Percentiles rank a stretch among this genome's conserved stretches.
Evolutionary conservation across 1,284 basidiomycete species (phyloP).

Genomic region (Cryptococcus sp.): DNA sequence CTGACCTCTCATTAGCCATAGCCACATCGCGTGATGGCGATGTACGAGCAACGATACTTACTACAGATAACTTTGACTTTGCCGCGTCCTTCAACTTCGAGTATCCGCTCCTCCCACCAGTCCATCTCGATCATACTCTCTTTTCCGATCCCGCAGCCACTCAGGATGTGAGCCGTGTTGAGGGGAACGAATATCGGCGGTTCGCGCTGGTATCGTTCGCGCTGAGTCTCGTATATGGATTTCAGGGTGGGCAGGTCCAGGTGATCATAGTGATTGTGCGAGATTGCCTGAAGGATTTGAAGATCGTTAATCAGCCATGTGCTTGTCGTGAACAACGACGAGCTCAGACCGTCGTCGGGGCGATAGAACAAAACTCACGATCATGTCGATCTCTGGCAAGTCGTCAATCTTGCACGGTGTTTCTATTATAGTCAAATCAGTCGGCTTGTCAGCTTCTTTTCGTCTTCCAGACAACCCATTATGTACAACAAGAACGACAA

Average conservation of each 20-base stretch:
- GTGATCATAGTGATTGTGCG: conserved; percentile 72
- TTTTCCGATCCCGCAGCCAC: conserved; percentile 49
- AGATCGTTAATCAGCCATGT: background rate
- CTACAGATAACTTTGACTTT: conserved; percentile 38
- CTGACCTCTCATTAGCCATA: conserved; percentile 18
- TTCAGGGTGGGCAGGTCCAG: conserved; percentile 63
- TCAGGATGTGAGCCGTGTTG: conserved; percentile 60
- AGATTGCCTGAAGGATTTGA: conserved; percentile 32
- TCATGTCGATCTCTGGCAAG: conserved; percentile 65
- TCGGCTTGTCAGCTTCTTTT: too few relatives aligned
- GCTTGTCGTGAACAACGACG: background rate
- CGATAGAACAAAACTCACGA: conserved; percentile 58
- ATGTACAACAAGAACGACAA: too few relatives aligned
- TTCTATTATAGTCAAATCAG: too few relatives aligned
- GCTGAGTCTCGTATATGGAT: conserved; percentile 24
- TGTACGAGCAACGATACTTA: conserved; percentile 23
- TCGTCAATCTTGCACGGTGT: conserved; percentile 64
- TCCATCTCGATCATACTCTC: conserved; percentile 63
- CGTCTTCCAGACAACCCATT: too few relatives aligned
- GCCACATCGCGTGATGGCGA: background rate
- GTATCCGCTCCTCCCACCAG: conserved; percentile 63
- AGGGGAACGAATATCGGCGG: conserved; percentile 68
- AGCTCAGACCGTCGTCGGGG: conserved; percentile 33
- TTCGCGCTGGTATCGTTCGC: conserved; percentile 45
- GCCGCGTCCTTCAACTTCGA: conserved; percentile 36